Evolutionary conservation across 73 alveolate genomes (phyloP).

Genomic region (Tetrahymena borealis): DNA sequence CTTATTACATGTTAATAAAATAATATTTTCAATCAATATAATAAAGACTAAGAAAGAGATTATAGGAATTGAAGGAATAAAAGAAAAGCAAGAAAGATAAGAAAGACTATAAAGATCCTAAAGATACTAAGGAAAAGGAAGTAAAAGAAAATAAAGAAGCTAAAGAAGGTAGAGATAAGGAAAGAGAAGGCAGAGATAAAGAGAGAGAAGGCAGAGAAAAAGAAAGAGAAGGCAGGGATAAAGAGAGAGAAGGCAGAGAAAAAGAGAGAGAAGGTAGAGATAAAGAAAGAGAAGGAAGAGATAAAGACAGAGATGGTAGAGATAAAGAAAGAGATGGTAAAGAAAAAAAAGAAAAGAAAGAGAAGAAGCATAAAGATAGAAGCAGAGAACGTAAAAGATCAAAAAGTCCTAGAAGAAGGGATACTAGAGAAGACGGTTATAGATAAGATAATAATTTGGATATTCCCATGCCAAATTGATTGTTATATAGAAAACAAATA

Average conservation of each 20-base stretch:
- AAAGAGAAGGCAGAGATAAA: neutral
- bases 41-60: neutral
- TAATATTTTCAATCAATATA: too few relatives aligned
- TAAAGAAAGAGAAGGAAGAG: neutral
- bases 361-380: neutral
- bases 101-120: neutral
- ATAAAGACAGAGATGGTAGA: neutral
- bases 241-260: neutral
- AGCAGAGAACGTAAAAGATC: slow-evolving; percentile 1
- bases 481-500: neutral
- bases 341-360: neutral
- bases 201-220: neutral
- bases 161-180: neutral
- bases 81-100: neutral
- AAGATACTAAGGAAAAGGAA: neutral
- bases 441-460: neutral
- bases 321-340: neutral
- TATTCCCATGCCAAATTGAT: neutral
- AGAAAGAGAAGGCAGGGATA: neutral
- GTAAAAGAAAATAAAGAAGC: neutral
- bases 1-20: too few relatives aligned
- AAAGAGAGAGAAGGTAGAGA: neutral
- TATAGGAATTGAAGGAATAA: neutral
- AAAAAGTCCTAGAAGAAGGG: neutral
- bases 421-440: neutral